Base-by-base conservation (phyloP, 139 green algal species). In the Medakamo hakoo region DNA sequence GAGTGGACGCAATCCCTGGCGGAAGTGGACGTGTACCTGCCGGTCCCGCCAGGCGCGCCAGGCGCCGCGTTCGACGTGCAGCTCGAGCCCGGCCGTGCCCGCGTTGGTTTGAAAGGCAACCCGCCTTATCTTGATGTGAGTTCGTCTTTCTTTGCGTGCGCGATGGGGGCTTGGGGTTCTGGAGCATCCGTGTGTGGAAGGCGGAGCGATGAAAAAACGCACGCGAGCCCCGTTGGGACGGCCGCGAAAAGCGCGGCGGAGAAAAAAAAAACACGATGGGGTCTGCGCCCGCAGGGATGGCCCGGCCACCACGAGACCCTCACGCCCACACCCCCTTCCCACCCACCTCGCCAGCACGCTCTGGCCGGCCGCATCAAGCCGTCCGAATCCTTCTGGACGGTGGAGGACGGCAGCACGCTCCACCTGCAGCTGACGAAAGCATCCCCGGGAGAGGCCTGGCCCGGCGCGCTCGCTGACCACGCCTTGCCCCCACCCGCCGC, bases 311-410 rank as follows among this genome's bases (percentile, higher is more conserved):
- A n/a, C n/a, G n/a, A n/a, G n/a, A n/a, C n/a, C n/a, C n/a, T n/a
- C n/a, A n/a, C n/a, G n/a, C n/a, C n/a, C n/a, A n/a, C n/a, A n/a
- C n/a, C n/a, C n/a, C n/a, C n/a, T n/a, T n/a, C n/a, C n/a, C n/a
- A n/a, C n/a, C n/a, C n/a, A n/a, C n/a, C n/a, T n/a, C n/a, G n/a
- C n/a, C 78, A 94, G 78, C 76, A 80, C n/a, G 80, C 84, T 24
- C 63, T 93, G 9, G 61, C 61, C 2, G 77, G 64, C 0, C 4
- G 49, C 16, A 76, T 94, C 26, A 92, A 88, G 59, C 27, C 67
- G 2, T 82, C 75, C 55, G 85, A 93, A 5, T 88, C 71, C 48
- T 80, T 86, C 24, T 96, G 89, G 89, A 96, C 89, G 1, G 56
- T 95, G 30, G 87, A 80, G 89, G 63, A 90, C 64, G 80, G 84